A percentile compares a stretch with the other conserved stretches of the same genome.
Conservation (phyloP, 2,329 filamentous ascomycete genomes). For the Botrytis tulipae region DNA sequence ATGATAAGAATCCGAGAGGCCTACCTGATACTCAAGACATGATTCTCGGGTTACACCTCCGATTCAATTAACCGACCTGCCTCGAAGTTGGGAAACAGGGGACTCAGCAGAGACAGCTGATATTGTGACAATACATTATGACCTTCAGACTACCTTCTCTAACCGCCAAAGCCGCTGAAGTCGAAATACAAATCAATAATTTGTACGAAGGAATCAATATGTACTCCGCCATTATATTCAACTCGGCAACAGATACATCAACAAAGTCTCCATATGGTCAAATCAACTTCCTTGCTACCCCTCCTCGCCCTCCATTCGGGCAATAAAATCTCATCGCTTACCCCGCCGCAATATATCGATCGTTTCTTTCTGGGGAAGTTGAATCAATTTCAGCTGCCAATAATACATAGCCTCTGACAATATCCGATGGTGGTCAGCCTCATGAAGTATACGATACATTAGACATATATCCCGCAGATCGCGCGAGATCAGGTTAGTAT, state of each 20-base stretch:
- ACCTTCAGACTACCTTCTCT: not conserved
- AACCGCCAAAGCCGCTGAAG: not conserved
- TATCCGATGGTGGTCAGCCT: not conserved
- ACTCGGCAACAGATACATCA: not conserved
- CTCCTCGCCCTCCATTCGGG: not conserved
- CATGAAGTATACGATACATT: not conserved
- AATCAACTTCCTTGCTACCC: constrained; percentile 11
- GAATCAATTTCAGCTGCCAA: constrained; percentile 6
- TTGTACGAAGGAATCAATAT: not conserved
- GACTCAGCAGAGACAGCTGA: not conserved
- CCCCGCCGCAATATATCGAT: not conserved
- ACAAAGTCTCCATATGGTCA: not conserved
- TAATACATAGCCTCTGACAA: constrained; percentile 5
- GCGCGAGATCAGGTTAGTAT: constrained; percentile 5
- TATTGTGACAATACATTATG: not conserved
- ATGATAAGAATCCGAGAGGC: constrained; percentile 6
- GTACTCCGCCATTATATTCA: not conserved
- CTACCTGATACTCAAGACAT: not conserved
- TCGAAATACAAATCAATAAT: not conserved
- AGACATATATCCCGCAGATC: not conserved
- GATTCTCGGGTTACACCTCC: not conserved
- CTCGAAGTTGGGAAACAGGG: not conserved
- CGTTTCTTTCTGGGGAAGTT: not conserved
- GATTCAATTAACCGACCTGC: not conserved
- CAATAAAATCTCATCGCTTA: not conserved